phyloP scores from a whole-genome alignment of 106 monocot species.

The Dioscorea dumetorum region DNA sequence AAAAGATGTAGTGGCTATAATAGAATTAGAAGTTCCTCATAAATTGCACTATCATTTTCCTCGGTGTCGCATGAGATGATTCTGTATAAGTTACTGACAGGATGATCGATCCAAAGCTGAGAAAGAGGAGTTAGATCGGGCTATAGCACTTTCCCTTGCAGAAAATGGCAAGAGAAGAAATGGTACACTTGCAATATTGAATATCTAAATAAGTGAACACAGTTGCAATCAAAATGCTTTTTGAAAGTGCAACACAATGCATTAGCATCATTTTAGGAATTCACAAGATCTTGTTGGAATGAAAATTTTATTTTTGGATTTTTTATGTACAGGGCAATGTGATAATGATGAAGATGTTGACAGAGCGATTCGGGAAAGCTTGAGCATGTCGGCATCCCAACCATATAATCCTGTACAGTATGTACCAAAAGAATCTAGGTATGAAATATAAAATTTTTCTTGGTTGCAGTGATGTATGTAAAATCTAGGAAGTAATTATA shows the following conservation, averaged over 20 bases:
- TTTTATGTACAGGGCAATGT: slow-evolving; percentile 17
- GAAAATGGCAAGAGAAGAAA: slow-evolving; percentile 60
- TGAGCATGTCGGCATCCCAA: slow-evolving; percentile 28
- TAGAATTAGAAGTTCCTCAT: no score
- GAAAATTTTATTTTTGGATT: neutral
- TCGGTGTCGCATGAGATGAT: neutral
- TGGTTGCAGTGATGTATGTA: neutral
- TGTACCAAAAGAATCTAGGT: slow-evolving; percentile 76
- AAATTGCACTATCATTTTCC: no score
- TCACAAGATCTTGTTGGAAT: neutral
- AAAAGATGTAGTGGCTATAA: no score
- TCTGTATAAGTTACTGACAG: slow-evolving; percentile 24
- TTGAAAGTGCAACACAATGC: neutral
- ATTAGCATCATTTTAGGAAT: no score
- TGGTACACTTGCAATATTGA: slow-evolving; percentile 16
- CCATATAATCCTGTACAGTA: slow-evolving; percentile 37
- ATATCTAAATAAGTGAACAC: neutral
- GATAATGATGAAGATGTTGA: slow-evolving; percentile 66
- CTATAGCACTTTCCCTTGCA: slow-evolving; percentile 80
- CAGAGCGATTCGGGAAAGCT: slow-evolving; percentile 57
- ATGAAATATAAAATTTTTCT: neutral
- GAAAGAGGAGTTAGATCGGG: slow-evolving; percentile 86
- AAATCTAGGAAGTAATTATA: no score
- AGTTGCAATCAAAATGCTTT: neutral
- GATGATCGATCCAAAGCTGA: slow-evolving; percentile 61